Percentiles rank a stretch among this genome's conserved stretches.
phyloP scores from a whole-genome alignment of 768 basidiomycete species.

The Leccinum subgranulosum region DNA sequence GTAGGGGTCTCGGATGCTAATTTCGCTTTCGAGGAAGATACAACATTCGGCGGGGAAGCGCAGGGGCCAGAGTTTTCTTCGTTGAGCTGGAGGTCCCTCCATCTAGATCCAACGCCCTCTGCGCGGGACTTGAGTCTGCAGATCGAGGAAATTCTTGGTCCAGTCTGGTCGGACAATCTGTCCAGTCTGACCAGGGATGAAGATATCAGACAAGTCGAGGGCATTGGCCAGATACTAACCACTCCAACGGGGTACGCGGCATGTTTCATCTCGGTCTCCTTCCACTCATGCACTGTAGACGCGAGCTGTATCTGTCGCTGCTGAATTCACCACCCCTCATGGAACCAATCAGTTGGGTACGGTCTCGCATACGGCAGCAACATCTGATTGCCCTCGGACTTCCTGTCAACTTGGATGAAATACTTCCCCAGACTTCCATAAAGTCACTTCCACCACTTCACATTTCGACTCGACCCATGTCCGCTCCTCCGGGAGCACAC shows the following conservation, averaged over 20 bases:
- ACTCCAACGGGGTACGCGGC: conserved; percentile 64
- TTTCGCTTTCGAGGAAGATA: conserved; percentile 38
- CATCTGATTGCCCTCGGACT: conserved; percentile 90
- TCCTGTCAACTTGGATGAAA: conserved; percentile 93
- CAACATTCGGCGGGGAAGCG: conserved; percentile 12
- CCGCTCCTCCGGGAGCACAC: conserved; percentile 68
- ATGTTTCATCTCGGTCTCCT: conserved; percentile 17
- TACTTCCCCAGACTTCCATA: conserved; percentile 63
- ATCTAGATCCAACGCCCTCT: conserved; percentile 62
- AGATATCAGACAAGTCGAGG: conserved; percentile 74
- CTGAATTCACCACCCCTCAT: conserved; percentile 69
- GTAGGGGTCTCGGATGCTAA: conserved; percentile 38
- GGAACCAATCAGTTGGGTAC: conserved; percentile 91
- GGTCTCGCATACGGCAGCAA: conserved; percentile 85
- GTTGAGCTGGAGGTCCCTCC: conserved; percentile 57
- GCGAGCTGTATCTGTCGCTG: conserved; percentile 71
- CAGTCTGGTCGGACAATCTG: conserved; percentile 60
- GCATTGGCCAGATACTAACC: conserved; percentile 74
- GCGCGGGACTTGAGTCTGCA: conserved; percentile 54
- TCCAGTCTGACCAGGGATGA: conserved; percentile 61
- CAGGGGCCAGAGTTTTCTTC: conserved; percentile 39
- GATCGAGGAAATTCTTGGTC: conserved; percentile 61
- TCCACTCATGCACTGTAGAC: conserved; percentile 45
- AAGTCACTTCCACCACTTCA: conserved; percentile 76
- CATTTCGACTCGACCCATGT: conserved; percentile 79